Conservation (phyloP, 163 green algal genomes). For the Scenedesmus sp. region DNA sequence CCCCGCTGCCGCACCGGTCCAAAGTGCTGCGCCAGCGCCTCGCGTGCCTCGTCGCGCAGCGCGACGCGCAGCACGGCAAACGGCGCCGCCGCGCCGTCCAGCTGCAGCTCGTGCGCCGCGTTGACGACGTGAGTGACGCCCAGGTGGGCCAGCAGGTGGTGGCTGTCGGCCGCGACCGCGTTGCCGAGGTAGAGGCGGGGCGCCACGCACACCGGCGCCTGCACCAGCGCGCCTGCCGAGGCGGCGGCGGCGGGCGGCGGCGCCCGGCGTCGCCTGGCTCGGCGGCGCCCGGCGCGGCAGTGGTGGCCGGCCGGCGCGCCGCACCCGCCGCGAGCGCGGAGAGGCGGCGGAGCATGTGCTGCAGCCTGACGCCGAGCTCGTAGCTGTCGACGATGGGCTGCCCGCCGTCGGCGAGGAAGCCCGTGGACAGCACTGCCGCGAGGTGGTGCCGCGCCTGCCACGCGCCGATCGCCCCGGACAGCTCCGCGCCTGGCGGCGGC, state of each 20-base stretch:
- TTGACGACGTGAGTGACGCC: conserved; percentile 81
- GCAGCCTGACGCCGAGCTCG: conserved; percentile 85
- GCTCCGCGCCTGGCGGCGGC: conserved; percentile 60
- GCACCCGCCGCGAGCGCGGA: conserved; percentile 72
- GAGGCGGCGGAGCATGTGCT: conserved; percentile 88
- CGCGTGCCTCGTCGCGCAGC: conserved; percentile 68
- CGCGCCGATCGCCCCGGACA: conserved; percentile 76
- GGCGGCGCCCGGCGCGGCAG: too few species aligned
- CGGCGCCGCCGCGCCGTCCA: conserved; percentile 37
- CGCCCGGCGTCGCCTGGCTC: too few species aligned
- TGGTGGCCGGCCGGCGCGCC: conserved; percentile 42
- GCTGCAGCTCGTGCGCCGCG: conserved; percentile 66
- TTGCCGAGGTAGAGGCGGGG: conserved; percentile 72
- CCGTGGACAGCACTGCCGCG: conserved; percentile 72
- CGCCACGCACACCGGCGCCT: conserved; percentile 43
- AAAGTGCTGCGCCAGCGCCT: conserved; percentile 57
- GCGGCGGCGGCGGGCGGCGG: too few species aligned
- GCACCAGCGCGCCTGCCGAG: not conserved
- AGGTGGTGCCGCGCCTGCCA: conserved; percentile 74
- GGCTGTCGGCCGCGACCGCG: conserved; percentile 72
- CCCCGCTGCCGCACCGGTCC: not conserved
- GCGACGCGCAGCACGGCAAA: conserved; percentile 56
- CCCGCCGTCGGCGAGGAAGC: conserved; percentile 86
- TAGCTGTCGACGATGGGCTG: conserved; percentile 88
- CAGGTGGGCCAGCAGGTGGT: conserved; percentile 80